Evolutionary conservation across 73 alveolate genomes (phyloP).

Genomic region (Paramecium sonneborni): DNA sequence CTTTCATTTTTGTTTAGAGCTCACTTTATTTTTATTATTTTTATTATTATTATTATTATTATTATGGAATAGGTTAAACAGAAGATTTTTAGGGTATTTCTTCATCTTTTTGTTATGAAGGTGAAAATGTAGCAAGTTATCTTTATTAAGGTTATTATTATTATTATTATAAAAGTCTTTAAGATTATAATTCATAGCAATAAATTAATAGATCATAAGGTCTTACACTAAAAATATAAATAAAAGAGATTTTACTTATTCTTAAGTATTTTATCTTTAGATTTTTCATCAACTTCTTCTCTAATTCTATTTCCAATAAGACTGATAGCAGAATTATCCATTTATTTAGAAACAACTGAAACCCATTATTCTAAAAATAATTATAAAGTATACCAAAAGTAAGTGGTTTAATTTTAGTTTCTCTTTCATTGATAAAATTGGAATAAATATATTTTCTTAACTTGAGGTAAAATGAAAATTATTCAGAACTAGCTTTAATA

Average conservation of each 20-base stretch:
- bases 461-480: neutral
- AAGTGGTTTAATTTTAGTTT: neutral
- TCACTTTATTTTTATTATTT: neutral
- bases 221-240: neutral
- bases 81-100: neutral
- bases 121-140: neutral
- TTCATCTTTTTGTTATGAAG: neutral
- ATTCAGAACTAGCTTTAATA: neutral
- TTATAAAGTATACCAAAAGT: neutral
- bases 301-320: conserved; percentile 12
- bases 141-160: conserved; percentile 22
- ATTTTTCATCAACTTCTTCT: neutral
- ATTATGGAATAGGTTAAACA: neutral
- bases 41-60: neutral
- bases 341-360: neutral
- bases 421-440: conserved; percentile 30
- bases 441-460: conserved; percentile 26
- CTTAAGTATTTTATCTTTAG: neutral
- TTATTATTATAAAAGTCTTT: neutral
- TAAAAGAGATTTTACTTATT: neutral
- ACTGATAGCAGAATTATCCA: conserved; percentile 8
- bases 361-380: neutral
- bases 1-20: neutral
- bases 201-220: neutral
- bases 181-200: conserved; percentile 5